Percentiles rank a stretch among this genome's conserved stretches.
Evolutionary conservation across 2,329 filamentous ascomycete genomes (phyloP).

Genomic region (Didymella glomerata): DNA sequence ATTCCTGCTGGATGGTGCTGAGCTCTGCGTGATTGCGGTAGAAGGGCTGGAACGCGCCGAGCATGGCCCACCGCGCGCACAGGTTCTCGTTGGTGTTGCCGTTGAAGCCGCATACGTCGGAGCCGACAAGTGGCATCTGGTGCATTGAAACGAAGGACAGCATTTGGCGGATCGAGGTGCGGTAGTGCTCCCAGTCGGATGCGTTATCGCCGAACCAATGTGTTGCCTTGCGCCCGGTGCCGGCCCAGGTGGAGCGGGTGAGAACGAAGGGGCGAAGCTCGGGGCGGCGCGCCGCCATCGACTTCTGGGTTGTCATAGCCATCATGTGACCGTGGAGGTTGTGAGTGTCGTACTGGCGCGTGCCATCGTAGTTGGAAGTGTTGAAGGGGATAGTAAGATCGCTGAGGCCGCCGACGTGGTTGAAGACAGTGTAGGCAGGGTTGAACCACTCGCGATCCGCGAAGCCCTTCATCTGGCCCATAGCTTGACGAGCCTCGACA

Average conservation of each 20-base stretch:
- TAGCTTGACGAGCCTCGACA: slow-evolving; percentile 31
- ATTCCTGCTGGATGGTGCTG: slow-evolving; percentile 68
- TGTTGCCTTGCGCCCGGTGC: slow-evolving; percentile 68
- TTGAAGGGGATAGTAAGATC: slow-evolving; percentile 69
- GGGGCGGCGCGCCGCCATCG: slow-evolving; percentile 73
- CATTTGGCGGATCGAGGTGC: slow-evolving; percentile 53
- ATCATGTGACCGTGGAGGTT: slow-evolving; percentile 82
- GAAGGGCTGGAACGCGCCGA: slow-evolving; percentile 78
- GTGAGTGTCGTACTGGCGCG: slow-evolving; percentile 77
- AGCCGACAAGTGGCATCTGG: slow-evolving; percentile 59
- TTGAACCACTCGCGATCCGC: slow-evolving; percentile 69
- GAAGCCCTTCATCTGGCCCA: slow-evolving; percentile 63
- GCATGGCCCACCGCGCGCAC: slow-evolving; percentile 77
- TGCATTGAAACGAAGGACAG: slow-evolving; percentile 58
- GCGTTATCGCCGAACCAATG: slow-evolving; percentile 69
- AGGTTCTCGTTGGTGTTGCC: slow-evolving; percentile 71
- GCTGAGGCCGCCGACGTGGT: slow-evolving; percentile 61
- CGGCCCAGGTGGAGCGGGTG: slow-evolving; percentile 78
- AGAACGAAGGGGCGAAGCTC: slow-evolving; percentile 73
- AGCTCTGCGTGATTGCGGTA: slow-evolving; percentile 76
- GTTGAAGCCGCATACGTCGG: slow-evolving; percentile 80
- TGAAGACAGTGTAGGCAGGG: slow-evolving; percentile 72
- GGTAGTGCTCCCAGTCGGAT: slow-evolving; percentile 57
- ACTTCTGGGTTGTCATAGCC: slow-evolving; percentile 69
- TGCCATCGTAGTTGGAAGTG: slow-evolving; percentile 71